These are phyloP conservation scores for Actinomortierella ambigua DNA, from an alignment of 371 early-diverging fungal species.

Conservation along the genomic window DNA sequence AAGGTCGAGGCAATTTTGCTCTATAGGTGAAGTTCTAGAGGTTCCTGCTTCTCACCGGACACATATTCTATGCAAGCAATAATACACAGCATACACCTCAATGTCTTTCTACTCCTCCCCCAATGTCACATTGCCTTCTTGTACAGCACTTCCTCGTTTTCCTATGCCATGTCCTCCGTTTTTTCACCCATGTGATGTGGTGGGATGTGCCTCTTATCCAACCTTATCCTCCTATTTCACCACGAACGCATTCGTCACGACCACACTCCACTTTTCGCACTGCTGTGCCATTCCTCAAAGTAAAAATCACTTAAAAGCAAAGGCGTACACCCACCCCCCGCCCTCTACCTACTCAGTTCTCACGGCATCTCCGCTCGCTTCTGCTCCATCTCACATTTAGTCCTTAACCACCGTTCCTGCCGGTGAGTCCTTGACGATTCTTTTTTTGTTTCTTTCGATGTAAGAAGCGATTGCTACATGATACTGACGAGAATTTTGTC, in stretches of 20 bases:
- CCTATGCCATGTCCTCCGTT: background rate
- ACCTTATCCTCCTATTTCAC: background rate
- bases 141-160: background rate
- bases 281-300: too few relatives aligned
- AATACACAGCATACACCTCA: background rate
- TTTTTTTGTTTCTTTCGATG: background rate
- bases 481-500: background rate
- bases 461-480: background rate
- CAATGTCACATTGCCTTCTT: background rate
- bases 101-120: background rate
- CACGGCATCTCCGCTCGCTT: too few relatives aligned
- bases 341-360: too few relatives aligned
- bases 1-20: too few relatives aligned
- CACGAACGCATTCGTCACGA: background rate
- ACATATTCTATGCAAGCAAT: constrained; percentile 11
- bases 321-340: too few relatives aligned
- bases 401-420: too few relatives aligned
- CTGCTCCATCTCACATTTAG: too few relatives aligned
- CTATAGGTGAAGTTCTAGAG: too few relatives aligned
- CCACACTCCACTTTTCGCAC: too few relatives aligned
- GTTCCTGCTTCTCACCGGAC: constrained; percentile 17
- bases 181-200: background rate
- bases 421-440: too few relatives aligned
- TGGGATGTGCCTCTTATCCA: background rate
- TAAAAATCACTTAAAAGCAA: too few relatives aligned